Evolutionary conservation across 495 filamentous ascomycete species (phyloP).

Genomic region (Aspergillus coremiiformis): DNA sequence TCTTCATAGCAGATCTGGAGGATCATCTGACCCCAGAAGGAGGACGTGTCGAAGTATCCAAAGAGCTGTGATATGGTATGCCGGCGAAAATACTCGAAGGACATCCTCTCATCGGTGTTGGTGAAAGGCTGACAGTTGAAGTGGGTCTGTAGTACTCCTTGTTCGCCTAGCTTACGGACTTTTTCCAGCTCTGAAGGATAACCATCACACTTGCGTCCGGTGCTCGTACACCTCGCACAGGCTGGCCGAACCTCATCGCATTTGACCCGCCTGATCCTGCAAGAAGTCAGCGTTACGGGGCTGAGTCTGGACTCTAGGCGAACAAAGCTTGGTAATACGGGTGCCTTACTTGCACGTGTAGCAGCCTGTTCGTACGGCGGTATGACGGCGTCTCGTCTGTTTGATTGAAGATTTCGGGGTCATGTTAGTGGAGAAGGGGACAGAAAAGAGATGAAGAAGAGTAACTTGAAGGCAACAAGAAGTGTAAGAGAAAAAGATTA

Average conservation of each 20-base stretch:
- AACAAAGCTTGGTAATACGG: too few species aligned
- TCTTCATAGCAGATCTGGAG: neutral
- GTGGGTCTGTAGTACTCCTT: neutral
- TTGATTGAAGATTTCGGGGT: neutral
- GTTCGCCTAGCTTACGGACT: neutral
- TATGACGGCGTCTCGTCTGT: neutral
- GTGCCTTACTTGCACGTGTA: neutral
- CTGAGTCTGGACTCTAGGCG: too few species aligned
- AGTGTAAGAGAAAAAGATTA: too few species aligned
- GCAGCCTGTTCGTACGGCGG: neutral
- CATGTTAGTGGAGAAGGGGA: neutral
- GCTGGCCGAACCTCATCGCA: neutral
- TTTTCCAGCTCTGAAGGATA: neutral
- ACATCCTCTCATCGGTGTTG: neutral
- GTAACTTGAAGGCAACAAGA: too few species aligned
- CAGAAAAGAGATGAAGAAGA: too few species aligned
- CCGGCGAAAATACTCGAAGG: neutral
- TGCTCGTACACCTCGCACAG: neutral
- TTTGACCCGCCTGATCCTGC: neutral
- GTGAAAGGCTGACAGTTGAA: neutral
- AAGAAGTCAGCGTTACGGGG: neutral
- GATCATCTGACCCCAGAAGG: neutral
- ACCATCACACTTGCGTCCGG: neutral
- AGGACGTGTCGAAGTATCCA: neutral
- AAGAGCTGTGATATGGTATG: neutral